Percentiles rank a stretch among this genome's conserved stretches.
These are phyloP conservation scores for Pseudogymnoascus sp. DNA, from an alignment of 2,329 filamentous ascomycete species.

Conservation along the genomic window DNA sequence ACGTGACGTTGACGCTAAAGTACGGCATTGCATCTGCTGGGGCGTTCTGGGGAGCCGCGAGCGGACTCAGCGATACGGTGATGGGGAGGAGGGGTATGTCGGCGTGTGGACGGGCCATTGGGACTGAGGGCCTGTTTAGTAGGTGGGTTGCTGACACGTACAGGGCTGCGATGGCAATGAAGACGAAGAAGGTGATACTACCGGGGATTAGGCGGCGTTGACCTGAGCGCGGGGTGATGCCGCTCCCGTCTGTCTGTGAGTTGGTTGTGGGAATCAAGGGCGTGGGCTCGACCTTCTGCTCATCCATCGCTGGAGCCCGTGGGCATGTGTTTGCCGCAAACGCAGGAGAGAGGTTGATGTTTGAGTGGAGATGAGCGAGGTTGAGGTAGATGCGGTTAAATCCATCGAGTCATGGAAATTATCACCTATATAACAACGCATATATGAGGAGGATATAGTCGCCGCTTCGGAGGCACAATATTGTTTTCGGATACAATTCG, in stretches of 20 bases:
- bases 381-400: neutral
- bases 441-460: neutral
- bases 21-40: neutral
- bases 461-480: neutral
- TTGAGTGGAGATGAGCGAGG: neutral
- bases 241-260: neutral
- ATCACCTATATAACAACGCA: neutral
- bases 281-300: neutral
- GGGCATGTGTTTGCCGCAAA: neutral
- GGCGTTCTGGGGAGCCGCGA: neutral
- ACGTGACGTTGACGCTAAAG: constrained; percentile 13
- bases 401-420: too few species aligned
- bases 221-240: neutral
- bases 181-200: neutral
- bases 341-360: neutral
- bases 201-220: neutral
- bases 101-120: neutral
- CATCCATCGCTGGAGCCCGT: neutral
- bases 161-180: neutral
- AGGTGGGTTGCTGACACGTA: neutral
- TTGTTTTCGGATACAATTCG: neutral
- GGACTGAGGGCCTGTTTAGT: neutral
- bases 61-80: neutral
- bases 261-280: too few species aligned
- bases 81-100: neutral